These are phyloP conservation scores for Pseudocercospora fuligena DNA, from an alignment of 2,329 filamentous ascomycete species.

Conservation along the genomic window DNA sequence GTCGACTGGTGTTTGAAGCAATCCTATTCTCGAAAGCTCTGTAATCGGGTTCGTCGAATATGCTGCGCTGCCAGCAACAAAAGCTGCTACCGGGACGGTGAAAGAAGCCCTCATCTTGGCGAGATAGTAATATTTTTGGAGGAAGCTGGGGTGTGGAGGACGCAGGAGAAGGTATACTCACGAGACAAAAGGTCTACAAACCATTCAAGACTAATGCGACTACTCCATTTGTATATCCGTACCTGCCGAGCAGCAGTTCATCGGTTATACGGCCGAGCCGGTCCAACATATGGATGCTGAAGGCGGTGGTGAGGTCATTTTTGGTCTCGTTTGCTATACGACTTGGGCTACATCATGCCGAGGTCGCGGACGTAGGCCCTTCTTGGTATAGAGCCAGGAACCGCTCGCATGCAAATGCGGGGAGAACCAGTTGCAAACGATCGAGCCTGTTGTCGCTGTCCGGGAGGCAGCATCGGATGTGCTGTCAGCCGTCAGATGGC, in stretches of 20 bases:
- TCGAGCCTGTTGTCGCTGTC: neutral
- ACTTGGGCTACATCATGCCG: neutral
- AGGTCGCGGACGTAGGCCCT: conserved; percentile 6
- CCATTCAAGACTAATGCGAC: neutral
- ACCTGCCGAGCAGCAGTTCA: neutral
- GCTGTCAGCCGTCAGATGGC: neutral
- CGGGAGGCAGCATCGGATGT: neutral
- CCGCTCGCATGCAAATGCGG: conserved; percentile 5
- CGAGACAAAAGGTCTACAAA: neutral
- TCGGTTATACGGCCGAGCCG: conserved; percentile 6
- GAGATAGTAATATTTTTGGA: neutral
- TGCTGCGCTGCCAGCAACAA: conserved; percentile 18
- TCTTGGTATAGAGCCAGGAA: conserved; percentile 8
- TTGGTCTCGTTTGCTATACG: conserved; percentile 7
- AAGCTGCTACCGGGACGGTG: conserved; percentile 4
- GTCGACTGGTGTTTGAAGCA: conserved; percentile 19
- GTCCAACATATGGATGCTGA: neutral
- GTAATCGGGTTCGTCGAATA: conserved; percentile 23
- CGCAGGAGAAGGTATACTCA: neutral
- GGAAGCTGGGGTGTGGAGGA: neutral
- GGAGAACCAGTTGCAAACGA: neutral
- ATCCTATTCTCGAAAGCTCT: conserved; percentile 15
- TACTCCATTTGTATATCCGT: neutral
- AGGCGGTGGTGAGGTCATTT: conserved; percentile 6
- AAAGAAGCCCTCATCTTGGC: conserved; percentile 19